Percentiles rank a stretch among this genome's conserved stretches.
phyloP scores from a whole-genome alignment of 108 stramenopile genomes.

The Cyclotella baltica region DNA sequence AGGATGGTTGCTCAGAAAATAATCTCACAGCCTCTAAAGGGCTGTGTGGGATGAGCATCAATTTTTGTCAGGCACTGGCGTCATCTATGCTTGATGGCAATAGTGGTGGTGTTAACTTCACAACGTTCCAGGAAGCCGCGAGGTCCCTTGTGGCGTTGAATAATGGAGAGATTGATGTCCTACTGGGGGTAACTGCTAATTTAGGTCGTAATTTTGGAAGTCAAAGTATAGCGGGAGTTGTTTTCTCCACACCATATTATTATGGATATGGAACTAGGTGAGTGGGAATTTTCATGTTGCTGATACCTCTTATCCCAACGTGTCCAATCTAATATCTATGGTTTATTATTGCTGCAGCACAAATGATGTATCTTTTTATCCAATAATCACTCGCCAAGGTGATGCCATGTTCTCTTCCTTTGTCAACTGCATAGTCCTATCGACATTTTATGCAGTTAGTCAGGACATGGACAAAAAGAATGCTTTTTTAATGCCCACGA shows the following conservation, averaged over 20 bases:
- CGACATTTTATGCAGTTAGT: slow-evolving; percentile 61
- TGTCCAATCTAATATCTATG: too few species aligned
- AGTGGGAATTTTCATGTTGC: too few species aligned
- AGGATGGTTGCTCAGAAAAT: too few species aligned
- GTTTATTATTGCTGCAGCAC: too few species aligned
- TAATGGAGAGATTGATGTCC: slow-evolving; percentile 54
- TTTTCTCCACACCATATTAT: slow-evolving; percentile 56
- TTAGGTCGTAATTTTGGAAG: slow-evolving; percentile 47
- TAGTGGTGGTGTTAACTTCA: slow-evolving; percentile 30
- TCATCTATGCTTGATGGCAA: slow-evolving; percentile 61
- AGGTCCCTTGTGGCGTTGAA: slow-evolving; percentile 44
- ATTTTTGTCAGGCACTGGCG: slow-evolving; percentile 58
- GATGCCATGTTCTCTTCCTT: slow-evolving; percentile 59
- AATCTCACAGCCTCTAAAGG: slow-evolving; percentile 19
- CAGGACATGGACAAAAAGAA: slow-evolving; percentile 35
- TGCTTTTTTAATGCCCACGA: slow-evolving; percentile 31
- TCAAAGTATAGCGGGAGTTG: slow-evolving; percentile 23
- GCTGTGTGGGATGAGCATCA: slow-evolving; percentile 55
- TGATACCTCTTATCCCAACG: too few species aligned
- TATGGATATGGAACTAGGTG: too few species aligned
- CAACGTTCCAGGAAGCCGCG: slow-evolving; percentile 36
- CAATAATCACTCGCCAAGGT: slow-evolving; percentile 56
- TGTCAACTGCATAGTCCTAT: slow-evolving; percentile 55
- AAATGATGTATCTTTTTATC: slow-evolving; percentile 16
- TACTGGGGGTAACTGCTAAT: slow-evolving; percentile 48